phyloP scores from a whole-genome alignment of 495 filamentous ascomycete species.

The Penicillium simplicissimum region DNA sequence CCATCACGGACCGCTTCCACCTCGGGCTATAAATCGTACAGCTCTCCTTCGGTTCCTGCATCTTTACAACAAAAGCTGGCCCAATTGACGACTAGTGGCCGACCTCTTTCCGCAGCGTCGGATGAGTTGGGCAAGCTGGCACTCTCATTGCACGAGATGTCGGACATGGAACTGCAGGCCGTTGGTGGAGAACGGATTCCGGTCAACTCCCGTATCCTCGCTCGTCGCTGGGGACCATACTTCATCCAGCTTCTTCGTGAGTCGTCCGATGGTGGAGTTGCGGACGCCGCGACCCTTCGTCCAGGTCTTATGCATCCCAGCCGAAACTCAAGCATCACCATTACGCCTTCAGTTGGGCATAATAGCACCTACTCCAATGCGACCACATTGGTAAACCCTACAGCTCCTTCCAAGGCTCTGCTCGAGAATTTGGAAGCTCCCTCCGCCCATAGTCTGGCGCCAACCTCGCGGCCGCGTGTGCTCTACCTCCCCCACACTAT shows the following conservation, averaged over 20 bases:
- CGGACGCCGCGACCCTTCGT: conserved; percentile 56
- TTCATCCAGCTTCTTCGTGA: conserved; percentile 88
- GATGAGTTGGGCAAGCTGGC: conserved; percentile 84
- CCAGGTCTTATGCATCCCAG: conserved; percentile 45
- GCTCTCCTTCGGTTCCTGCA: conserved; percentile 61
- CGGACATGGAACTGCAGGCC: conserved; percentile 97
- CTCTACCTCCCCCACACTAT: conserved; percentile 92
- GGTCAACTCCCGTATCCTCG: conserved; percentile 85
- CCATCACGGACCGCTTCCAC: conserved; percentile 73
- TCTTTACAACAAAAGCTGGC: conserved; percentile 59
- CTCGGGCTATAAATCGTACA: conserved; percentile 78
- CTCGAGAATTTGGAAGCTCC: conserved; percentile 47
- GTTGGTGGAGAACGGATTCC: conserved; percentile 88
- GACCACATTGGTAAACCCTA: conserved; percentile 55
- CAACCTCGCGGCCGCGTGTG: conserved; percentile 74
- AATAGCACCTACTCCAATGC: conserved; percentile 62
- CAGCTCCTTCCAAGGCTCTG: conserved; percentile 47
- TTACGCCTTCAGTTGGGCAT: conserved; percentile 68
- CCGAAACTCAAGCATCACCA: conserved; percentile 83
- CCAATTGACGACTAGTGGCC: conserved; percentile 67
- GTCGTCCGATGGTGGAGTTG: conserved; percentile 52
- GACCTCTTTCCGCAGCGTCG: conserved; percentile 66
- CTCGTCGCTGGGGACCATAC: conserved; percentile 89
- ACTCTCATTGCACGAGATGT: conserved; percentile 74
- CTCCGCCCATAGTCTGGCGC: conserved; percentile 57